Evolutionary conservation across 305 asterid genomes (phyloP), one percentile per base, ranked within the genome.

Genomic region (Rubia balearica): DNA sequence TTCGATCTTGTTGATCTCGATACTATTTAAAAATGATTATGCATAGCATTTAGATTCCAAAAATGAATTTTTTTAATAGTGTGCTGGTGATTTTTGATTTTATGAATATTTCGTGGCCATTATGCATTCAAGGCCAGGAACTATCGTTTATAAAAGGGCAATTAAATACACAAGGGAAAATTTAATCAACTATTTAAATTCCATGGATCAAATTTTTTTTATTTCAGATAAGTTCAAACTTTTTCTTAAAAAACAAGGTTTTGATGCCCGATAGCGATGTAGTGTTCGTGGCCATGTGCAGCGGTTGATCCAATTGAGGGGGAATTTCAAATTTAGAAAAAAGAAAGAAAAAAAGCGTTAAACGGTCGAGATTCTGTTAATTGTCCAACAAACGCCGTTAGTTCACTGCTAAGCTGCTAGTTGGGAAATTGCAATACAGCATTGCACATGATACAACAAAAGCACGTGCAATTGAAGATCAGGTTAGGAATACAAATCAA

Each of bases 261-360:
- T 13, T 7, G 56, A 69, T 11, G 70, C 77, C 57, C 61, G 84
- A 71, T 80, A 68, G 77, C 84, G 85, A 85, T 85, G 77, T 19
- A 41, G 82, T 46, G 74, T 68, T 43, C 55, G 77, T 66, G 77
- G 83, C 78, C 90, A 84, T 84, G 94, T 86, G 83, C 71, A 80
- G 85, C 78, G 78, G 77, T 84, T 81, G 72, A 67, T 81, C 33
- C 62, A 51, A 17, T 51, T 51, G 22, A n/a, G n/a, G 56, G 56
- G 56, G 17, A 49, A 49, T 49, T 49, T 36, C 36, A 30, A 30
- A 30, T 36, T 36, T 33, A 33, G 2, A 33, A 33, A 33, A 36
- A 0, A 5, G 0, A 36, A 36, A 36, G 6, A 48, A 51, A 51
- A 53, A 53, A 22, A 0, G 63, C 21, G 61, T 68, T 13, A 43